Evolutionary conservation across 2,329 filamentous ascomycete genomes (phyloP).

Genomic region (Tolypocladium amazonense): DNA sequence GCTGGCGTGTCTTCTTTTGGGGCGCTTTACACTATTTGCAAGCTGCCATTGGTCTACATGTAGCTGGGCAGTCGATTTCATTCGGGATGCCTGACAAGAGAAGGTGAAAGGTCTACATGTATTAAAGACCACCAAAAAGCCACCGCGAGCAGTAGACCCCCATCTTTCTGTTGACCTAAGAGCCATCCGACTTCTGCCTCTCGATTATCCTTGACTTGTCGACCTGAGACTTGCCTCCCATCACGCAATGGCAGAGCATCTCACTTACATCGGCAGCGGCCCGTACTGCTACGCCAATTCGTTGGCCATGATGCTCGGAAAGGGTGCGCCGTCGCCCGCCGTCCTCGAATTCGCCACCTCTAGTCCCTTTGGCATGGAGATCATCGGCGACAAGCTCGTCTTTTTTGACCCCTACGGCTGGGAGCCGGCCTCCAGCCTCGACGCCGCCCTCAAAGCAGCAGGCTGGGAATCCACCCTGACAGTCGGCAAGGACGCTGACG

Average conservation of each 20-base stretch:
- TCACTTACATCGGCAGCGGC: slow-evolving; percentile 8
- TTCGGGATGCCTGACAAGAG: background rate
- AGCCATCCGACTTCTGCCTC: too few species aligned
- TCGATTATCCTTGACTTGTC: background rate
- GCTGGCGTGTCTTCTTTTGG: background rate
- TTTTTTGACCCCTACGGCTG: slow-evolving; percentile 10
- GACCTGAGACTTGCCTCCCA: background rate
- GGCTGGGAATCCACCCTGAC: slow-evolving; percentile 6
- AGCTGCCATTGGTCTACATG: too few species aligned
- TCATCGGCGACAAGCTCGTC: slow-evolving; percentile 5
- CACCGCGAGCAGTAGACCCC: background rate
- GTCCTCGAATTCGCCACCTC: slow-evolving; percentile 10
- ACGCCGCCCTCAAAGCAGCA: slow-evolving; percentile 4
- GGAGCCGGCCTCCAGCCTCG: slow-evolving; percentile 6
- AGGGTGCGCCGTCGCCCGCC: slow-evolving; percentile 5
- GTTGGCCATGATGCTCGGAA: slow-evolving; percentile 8
- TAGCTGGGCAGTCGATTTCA: background rate
- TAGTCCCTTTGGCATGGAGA: slow-evolving; percentile 9
- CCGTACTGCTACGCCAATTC: slow-evolving; percentile 11
- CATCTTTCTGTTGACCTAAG: too few species aligned
- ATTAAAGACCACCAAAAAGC: background rate
- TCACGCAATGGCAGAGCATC: background rate
- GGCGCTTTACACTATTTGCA: too few species aligned
- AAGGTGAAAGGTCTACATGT: too few species aligned
- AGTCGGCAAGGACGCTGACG: slow-evolving; percentile 5